These are phyloP conservation scores for Colletotrichum sansevieriae DNA, from an alignment of 2,329 filamentous ascomycete genomes.

Conservation along the genomic window DNA sequence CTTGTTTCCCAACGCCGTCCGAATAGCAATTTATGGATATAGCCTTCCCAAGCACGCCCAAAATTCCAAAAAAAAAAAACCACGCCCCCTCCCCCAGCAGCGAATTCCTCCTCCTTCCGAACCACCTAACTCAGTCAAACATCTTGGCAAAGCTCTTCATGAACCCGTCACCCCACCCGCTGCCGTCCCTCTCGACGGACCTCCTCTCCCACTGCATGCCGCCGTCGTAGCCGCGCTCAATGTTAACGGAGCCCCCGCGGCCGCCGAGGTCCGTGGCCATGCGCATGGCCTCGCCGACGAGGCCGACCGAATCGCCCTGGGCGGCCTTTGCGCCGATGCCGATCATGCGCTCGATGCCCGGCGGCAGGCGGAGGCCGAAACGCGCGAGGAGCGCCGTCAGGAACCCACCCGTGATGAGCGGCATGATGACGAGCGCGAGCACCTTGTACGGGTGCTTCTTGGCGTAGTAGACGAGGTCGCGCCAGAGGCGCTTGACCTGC, in stretches of 20 bases:
- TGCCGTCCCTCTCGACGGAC: conserved; percentile 51
- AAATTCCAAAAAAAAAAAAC: background rate
- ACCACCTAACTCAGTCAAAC: conserved; percentile 52
- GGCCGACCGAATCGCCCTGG: conserved; percentile 60
- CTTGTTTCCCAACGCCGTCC: background rate
- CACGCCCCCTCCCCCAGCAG: background rate
- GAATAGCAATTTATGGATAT: conserved; percentile 4
- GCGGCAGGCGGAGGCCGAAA: conserved; percentile 84
- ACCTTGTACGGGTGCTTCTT: conserved; percentile 88
- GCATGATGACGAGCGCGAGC: conserved; percentile 88
- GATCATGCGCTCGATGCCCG: conserved; percentile 69
- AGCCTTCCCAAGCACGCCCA: conserved; percentile 10
- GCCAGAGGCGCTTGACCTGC: conserved; percentile 83
- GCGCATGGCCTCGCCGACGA: conserved; percentile 67
- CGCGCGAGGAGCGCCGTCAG: conserved; percentile 81
- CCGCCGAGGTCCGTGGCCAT: conserved; percentile 59
- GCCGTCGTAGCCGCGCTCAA: conserved; percentile 52
- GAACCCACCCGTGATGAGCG: conserved; percentile 86
- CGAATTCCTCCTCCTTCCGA: background rate
- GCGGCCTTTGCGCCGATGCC: conserved; percentile 65
- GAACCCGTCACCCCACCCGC: conserved; percentile 52
- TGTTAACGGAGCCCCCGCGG: conserved; percentile 45
- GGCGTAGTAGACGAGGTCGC: conserved; percentile 85
- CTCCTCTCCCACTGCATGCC: conserved; percentile 55
- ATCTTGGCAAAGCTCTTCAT: conserved; percentile 55